Evolutionary conservation across 192 early-diverging fungal species (phyloP).

Genomic region (Coemansia sp.): DNA sequence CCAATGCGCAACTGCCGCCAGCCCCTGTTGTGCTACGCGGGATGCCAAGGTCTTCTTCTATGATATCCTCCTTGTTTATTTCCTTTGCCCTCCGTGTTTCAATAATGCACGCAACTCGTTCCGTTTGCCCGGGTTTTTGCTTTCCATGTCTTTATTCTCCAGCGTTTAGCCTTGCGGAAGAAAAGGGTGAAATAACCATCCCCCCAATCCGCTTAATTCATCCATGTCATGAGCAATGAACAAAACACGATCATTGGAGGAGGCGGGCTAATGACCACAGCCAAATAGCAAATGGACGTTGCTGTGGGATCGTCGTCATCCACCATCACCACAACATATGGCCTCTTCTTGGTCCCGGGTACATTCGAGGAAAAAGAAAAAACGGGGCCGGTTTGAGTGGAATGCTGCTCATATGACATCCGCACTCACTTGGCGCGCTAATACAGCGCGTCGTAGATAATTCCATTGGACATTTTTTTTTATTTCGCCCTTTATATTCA

Average conservation of each 20-base stretch:
- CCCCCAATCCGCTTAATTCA: constrained; percentile 1
- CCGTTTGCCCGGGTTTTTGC: not conserved
- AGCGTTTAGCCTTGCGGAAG: not conserved
- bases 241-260: not conserved
- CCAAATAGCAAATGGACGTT: not conserved
- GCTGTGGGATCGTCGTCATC: not conserved
- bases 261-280: not conserved
- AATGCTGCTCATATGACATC: not conserved
- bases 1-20: not conserved
- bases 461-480: not conserved
- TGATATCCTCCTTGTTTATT: not conserved
- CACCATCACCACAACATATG: not conserved
- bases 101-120: not conserved
- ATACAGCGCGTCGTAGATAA: not conserved
- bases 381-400: not conserved
- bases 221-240: not conserved
- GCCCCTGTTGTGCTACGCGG: not conserved
- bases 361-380: not conserved
- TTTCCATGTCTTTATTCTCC: not conserved
- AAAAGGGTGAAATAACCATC: not conserved
- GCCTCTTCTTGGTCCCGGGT: not conserved
- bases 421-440: not conserved
- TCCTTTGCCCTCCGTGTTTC: not conserved
- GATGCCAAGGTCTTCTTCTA: not conserved
- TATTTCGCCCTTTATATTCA: not conserved